Percentiles rank a stretch among this genome's conserved stretches.
These are phyloP conservation scores for Nicotiana benthamiana DNA, from an alignment of 257 asterid genomes.

Conservation along the genomic window DNA sequence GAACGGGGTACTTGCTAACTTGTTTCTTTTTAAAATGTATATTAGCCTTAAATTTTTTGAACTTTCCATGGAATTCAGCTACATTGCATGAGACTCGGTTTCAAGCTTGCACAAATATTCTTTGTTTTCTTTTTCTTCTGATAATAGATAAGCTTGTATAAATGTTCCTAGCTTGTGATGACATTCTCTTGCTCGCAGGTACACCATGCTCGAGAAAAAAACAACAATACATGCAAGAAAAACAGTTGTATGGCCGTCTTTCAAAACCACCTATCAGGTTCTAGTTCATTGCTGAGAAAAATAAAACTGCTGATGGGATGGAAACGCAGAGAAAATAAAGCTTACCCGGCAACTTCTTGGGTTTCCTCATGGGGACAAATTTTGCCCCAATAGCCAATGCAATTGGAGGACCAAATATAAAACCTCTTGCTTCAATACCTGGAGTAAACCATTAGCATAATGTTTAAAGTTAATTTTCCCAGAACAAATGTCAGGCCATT, in stretches of 20 bases:
- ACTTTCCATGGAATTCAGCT: background rate
- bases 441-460: slow-evolving; percentile 13
- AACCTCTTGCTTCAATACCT: slow-evolving; percentile 96
- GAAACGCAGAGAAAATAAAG: background rate
- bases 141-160: background rate
- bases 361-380: slow-evolving; percentile 91
- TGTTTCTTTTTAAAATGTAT: background rate
- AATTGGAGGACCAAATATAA: slow-evolving; percentile 93
- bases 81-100: background rate
- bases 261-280: background rate
- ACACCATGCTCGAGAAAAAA: background rate
- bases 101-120: background rate
- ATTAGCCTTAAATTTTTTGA: background rate
- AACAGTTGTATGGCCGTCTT: background rate
- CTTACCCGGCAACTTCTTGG: slow-evolving; percentile 81
- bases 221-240: background rate
- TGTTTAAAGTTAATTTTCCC: background rate
- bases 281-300: background rate
- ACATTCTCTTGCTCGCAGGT: background rate
- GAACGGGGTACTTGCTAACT: background rate
- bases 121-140: background rate
- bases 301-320: background rate
- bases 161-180: background rate
- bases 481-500: background rate
- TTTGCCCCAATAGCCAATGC: slow-evolving; percentile 95